Evolutionary conservation across 139 green algal species (phyloP), one percentile per base, ranked within the genome.

Genomic region (Closterium sp.): DNA sequence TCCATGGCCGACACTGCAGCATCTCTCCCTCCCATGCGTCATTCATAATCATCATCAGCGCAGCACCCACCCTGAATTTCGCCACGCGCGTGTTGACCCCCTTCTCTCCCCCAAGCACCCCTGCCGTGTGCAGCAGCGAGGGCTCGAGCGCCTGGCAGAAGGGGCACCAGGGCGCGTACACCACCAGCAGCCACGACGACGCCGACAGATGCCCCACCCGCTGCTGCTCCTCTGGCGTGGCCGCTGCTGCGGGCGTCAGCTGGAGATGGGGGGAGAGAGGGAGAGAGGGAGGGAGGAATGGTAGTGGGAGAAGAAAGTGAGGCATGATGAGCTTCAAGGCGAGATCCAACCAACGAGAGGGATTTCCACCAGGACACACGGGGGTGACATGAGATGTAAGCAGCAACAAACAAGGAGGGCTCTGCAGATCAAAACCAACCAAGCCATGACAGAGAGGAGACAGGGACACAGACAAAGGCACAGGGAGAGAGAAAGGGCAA

Each of bases 151-250:
- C 92, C 87, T 96, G 93, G 91, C 94, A 95, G 43, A 94, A 95
- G 83, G 93, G 98, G 96, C 98, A 99, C 98, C 98, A 99, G 35
- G 97, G 97, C 30, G 97, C 97, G 91, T 99, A 99, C n/a, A 90
- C 55, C 76, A 93, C 90, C 36, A 91, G 1, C 35, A 93, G 81
- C 86, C 86, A 87, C 31, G 85, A 91, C 35, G n/a, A 36, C 87
- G 92, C 30, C 83, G 83, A 9, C 9, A 33, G 30, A 21, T 32
- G 21, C 83, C 83, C 83, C n/a, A 28, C 83, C 83, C 83, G 2
- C 83, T 34, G 83, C 83, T 33, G 83, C 30, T 76, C 55, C 55
- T 76, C 55, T 28, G 55, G 55, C 16, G 55, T 76, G 3, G 55
- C 12, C 25, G 55, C 55, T 76, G 55, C 55, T 76, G 55, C 55